Evolutionary conservation across 1,284 basidiomycete species (phyloP), one percentile per base, ranked within the genome.

Genomic region (Leccinum subrobustum): DNA sequence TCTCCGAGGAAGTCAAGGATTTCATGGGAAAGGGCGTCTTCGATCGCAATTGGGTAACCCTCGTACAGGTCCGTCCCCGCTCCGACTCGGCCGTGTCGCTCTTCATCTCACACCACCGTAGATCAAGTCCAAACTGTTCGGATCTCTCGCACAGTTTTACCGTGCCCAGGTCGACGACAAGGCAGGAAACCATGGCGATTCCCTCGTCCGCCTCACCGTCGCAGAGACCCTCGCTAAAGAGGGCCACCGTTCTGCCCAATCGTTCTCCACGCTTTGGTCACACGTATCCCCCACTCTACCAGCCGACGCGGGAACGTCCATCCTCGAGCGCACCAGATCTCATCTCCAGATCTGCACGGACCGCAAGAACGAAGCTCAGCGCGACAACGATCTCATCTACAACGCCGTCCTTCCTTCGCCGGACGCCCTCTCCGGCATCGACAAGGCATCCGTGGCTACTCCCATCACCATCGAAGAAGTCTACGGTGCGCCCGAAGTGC

Each of bases 301-400:
- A 1, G 80, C 90, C 3, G 96, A 99, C 69, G 89, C 95, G 0
- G 91, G 88, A 0, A 77, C 87, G 0, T 85, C 91, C 25, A 82
- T 98, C 39, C 76, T 83, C 20, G 94, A 96, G 60, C 86, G 96
- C 52, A 88, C 89, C 23, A 96, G 96, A 72, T 83, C 90, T 0
- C 95, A 96, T 64, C 79, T 90, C 6, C 84, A 91, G 1, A 77
- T 95, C 29, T 89, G 91, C 67, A 79, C 83, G 0, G 95, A 96
- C 66, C 86, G 86, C 59, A 89, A 88, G 72, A 81, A 77, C 56
- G 88, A 92, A 59, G 92, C 92, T 0, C 83, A 87, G 60, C 87
- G 91, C 60, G 95, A 98, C 77, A 99, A 99, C 74, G 96, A 99
- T 71, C 84, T 99, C 52, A 97, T 99, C 67, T 99, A 99, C 78